Evolutionary conservation across 495 filamentous ascomycete genomes (phyloP).

Genomic region (Hyaloscypha finlandica): DNA sequence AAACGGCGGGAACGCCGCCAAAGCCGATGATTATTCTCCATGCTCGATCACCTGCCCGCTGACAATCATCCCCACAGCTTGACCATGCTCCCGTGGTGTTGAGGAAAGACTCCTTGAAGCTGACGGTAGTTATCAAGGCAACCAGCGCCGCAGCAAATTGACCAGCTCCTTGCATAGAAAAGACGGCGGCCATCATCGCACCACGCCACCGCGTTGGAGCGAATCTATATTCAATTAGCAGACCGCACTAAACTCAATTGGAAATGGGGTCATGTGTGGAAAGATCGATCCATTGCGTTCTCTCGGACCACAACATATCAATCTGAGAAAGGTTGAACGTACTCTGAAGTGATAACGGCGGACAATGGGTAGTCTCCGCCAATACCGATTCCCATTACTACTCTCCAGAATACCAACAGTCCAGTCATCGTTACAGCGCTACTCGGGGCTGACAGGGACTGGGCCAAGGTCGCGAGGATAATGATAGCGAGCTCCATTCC

Average conservation of each 20-base stretch:
- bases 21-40: constrained; percentile 83
- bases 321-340: constrained; percentile 33
- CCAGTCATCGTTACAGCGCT: constrained; percentile 65
- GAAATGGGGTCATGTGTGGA: background rate
- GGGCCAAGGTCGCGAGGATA: constrained; percentile 66
- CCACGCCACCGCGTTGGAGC: constrained; percentile 84
- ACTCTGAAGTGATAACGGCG: constrained; percentile 82
- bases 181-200: constrained; percentile 86
- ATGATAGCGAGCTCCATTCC: constrained; percentile 75
- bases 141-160: constrained; percentile 63
- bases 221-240: constrained; percentile 49
- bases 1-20: constrained; percentile 71
- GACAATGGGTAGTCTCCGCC: constrained; percentile 80
- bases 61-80: constrained; percentile 61
- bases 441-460: constrained; percentile 58
- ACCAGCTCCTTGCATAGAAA: constrained; percentile 84
- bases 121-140: constrained; percentile 67
- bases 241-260: background rate
- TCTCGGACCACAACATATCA: background rate
- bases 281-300: background rate
- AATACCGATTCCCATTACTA: constrained; percentile 70
- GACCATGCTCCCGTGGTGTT: constrained; percentile 42
- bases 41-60: constrained; percentile 74
- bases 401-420: constrained; percentile 77
- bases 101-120: constrained; percentile 67